Conservation (phyloP, 1,284 basidiomycete genomes). For the Cutaneotrichosporon sp. region DNA sequence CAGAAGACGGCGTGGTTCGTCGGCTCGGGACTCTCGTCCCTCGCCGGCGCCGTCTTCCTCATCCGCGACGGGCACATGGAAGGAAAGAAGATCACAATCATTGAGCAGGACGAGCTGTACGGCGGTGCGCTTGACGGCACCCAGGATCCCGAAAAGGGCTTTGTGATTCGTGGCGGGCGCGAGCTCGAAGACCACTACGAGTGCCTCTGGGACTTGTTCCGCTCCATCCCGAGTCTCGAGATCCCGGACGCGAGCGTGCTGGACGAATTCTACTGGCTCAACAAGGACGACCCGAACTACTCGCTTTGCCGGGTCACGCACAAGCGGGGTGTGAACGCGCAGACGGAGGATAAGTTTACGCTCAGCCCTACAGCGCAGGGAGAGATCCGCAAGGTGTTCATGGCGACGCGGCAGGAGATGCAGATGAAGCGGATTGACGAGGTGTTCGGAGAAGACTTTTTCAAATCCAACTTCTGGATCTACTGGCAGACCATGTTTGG, state of each 20-base stretch:
- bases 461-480: too few relatives aligned
- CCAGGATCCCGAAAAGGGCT: not conserved
- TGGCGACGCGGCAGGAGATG: too few relatives aligned
- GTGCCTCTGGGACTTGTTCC: slow-evolving; percentile 7
- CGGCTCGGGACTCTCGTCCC: not conserved
- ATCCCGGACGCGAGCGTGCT: slow-evolving; percentile 1
- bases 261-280: slow-evolving; percentile 6
- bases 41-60: slow-evolving; percentile 5
- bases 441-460: too few relatives aligned
- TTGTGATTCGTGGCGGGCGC: slow-evolving; percentile 4
- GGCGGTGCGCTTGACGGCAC: not conserved
- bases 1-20: slow-evolving; percentile 2
- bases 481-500: too few relatives aligned
- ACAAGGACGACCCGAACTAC: slow-evolving; percentile 6
- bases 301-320: slow-evolving; percentile 1
- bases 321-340: not conserved
- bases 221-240: slow-evolving; percentile 3
- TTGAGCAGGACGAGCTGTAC: not conserved
- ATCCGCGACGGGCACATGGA: slow-evolving; percentile 2
- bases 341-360: not conserved
- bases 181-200: slow-evolving; percentile 10
- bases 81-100: not conserved
- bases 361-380: not conserved
- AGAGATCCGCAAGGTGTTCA: not conserved
- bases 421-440: too few relatives aligned